phyloP scores from a whole-genome alignment of 106 monocot species.

The Dendrobium chrysotoxum region DNA sequence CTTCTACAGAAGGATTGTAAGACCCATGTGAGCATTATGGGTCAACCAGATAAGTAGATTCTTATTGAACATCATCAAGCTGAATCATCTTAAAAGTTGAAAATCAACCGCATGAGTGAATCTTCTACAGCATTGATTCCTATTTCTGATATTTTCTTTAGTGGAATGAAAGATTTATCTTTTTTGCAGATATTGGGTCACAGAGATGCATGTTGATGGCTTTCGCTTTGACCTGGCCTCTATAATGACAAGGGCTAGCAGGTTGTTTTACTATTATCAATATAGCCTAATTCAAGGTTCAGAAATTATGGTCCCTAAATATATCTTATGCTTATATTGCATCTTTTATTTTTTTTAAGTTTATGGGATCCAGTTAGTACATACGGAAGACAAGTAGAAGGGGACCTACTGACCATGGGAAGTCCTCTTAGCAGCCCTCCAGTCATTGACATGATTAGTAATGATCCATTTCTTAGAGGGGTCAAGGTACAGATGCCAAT shows the following conservation, averaged over 20 bases:
- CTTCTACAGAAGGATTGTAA: not conserved
- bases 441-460: conserved; percentile 79
- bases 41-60: not conserved
- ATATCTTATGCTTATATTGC: not conserved
- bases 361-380: conserved; percentile 78
- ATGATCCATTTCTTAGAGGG: conserved; percentile 66
- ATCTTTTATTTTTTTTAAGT: conserved; percentile 25
- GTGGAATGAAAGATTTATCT: not conserved
- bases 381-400: conserved; percentile 60
- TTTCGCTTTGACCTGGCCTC: conserved; percentile 95
- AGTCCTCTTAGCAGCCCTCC: conserved; percentile 65
- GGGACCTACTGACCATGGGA: conserved; percentile 53
- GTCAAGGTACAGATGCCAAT: conserved; percentile 54
- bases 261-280: conserved; percentile 17
- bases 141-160: not conserved
- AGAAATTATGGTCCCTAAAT: not conserved
- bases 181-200: conserved; percentile 73
- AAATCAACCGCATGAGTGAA: not conserved
- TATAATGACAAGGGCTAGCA: conserved; percentile 79
- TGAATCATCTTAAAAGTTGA: not conserved
- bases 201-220: conserved; percentile 93
- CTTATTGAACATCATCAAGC: not conserved
- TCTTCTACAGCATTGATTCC: not conserved
- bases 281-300: not conserved
- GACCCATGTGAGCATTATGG: not conserved